Evolutionary conservation across 2,329 filamentous ascomycete species (phyloP).

Genomic region (Hymenoscyphus scutula): DNA sequence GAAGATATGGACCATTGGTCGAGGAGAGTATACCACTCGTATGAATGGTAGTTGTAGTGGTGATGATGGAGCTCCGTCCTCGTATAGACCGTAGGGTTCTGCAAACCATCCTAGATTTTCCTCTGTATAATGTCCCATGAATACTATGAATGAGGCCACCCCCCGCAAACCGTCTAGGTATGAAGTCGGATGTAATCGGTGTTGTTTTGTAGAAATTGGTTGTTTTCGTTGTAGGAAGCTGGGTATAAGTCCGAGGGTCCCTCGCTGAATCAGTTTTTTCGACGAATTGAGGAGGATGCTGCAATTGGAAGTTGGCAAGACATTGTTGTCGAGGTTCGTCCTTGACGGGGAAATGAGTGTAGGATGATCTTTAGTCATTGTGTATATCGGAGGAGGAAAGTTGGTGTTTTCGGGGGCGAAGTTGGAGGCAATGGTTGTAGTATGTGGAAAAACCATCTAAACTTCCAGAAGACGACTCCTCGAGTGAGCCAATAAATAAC

Average conservation of each 20-base stretch:
- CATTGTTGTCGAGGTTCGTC: background rate
- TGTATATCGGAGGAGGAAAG: background rate
- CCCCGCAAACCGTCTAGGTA: slow-evolving; percentile 52
- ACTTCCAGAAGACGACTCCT: background rate
- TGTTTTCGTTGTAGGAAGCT: slow-evolving; percentile 37
- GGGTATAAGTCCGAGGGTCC: slow-evolving; percentile 33
- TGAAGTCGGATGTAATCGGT: slow-evolving; percentile 37
- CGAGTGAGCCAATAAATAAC: background rate
- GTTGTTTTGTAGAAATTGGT: slow-evolving; percentile 25
- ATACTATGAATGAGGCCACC: slow-evolving; percentile 48
- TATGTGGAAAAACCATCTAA: background rate
- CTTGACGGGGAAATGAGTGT: background rate
- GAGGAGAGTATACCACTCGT: slow-evolving; percentile 44
- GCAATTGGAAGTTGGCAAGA: background rate
- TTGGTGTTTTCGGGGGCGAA: background rate
- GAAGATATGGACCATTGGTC: slow-evolving; percentile 51
- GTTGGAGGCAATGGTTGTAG: background rate
- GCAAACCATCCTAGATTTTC: slow-evolving; percentile 41
- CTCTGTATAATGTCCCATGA: slow-evolving; percentile 46
- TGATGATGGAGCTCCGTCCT: slow-evolving; percentile 37
- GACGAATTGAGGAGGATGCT: slow-evolving; percentile 12
- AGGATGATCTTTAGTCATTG: background rate
- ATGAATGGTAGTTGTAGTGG: slow-evolving; percentile 47
- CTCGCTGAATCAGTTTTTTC: slow-evolving; percentile 25
- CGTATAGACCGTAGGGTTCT: slow-evolving; percentile 35